A percentile compares a stretch with the other conserved stretches of the same genome.
These are phyloP conservation scores for Suhomyces canberraensis DNA, from an alignment of 805 yeast species.

Conservation along the genomic window DNA sequence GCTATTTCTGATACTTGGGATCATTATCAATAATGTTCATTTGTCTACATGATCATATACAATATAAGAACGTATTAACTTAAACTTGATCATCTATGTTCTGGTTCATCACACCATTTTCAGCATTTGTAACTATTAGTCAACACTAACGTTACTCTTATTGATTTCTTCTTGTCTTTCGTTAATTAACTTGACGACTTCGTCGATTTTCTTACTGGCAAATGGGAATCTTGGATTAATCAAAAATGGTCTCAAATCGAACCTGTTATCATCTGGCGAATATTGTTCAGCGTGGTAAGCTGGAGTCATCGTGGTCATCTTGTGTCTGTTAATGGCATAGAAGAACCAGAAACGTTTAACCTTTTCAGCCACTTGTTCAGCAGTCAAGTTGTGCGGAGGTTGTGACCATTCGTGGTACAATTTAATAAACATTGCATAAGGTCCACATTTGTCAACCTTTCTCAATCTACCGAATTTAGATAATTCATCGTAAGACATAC, in stretches of 20 bases:
- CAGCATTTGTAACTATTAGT: too few species aligned
- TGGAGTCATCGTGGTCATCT: slow-evolving; percentile 96
- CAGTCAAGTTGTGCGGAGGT: slow-evolving; percentile 56
- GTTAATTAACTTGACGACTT: slow-evolving; percentile 57
- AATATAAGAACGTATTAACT: too few species aligned
- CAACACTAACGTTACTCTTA: slow-evolving; percentile 41
- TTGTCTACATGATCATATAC: too few species aligned
- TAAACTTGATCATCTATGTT: too few species aligned
- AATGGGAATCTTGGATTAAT: slow-evolving; percentile 86
- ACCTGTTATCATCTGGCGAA: slow-evolving; percentile 96
- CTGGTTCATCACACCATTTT: too few species aligned
- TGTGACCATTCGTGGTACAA: slow-evolving; percentile 92
- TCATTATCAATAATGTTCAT: too few species aligned
- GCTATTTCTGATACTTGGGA: too few species aligned
- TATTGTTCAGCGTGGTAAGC: slow-evolving; percentile 97
- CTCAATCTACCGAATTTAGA: slow-evolving; percentile 87
- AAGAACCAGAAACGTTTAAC: slow-evolving; percentile 90
- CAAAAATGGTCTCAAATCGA: slow-evolving; percentile 93
- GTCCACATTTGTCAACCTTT: slow-evolving; percentile 93
- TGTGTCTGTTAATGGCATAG: slow-evolving; percentile 94
- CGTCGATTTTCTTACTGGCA: slow-evolving; percentile 87
- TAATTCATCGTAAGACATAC: slow-evolving; percentile 93
- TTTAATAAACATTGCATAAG: slow-evolving; percentile 89
- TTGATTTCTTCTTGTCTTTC: slow-evolving; percentile 35
- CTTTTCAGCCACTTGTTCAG: slow-evolving; percentile 84